phyloP scores from a whole-genome alignment of 2,329 filamentous ascomycete species.

The Microsporum canis region DNA sequence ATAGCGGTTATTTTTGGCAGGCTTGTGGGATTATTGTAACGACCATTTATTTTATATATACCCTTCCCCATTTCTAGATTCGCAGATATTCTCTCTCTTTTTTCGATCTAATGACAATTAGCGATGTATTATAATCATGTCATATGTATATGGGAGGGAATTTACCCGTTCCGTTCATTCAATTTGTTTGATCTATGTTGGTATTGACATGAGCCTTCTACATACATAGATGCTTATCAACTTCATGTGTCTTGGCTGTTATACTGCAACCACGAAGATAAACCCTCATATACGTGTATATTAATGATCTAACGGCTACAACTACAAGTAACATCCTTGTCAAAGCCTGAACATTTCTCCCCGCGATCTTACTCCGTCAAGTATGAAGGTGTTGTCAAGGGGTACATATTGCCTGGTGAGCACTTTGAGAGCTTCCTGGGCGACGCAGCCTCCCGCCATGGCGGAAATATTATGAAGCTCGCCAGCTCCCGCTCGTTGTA shows the following conservation, averaged over 20 bases:
- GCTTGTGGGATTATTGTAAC: background rate
- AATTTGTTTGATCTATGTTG: background rate
- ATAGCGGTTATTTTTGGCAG: background rate
- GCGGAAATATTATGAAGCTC: constrained; percentile 91
- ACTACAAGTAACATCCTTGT: background rate
- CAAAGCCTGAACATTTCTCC: constrained; percentile 42
- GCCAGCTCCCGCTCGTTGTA: constrained; percentile 64
- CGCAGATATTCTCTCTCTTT: background rate
- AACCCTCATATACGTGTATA: background rate
- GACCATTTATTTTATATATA: background rate
- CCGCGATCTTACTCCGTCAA: constrained; percentile 50
- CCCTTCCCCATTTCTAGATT: background rate
- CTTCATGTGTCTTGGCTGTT: too few species aligned
- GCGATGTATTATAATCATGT: background rate
- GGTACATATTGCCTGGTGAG: constrained; percentile 55
- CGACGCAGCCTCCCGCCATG: constrained; percentile 77
- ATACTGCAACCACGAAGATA: background rate
- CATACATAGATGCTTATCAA: background rate
- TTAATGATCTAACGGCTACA: background rate
- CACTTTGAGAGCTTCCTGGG: constrained; percentile 92
- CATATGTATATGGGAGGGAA: background rate
- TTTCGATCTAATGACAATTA: background rate
- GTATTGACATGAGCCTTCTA: background rate
- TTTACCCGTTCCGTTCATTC: background rate
- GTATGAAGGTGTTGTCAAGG: constrained; percentile 52